These are phyloP conservation scores for Euphrasia confusa DNA, from an alignment of 257 asterid genomes.

Conservation along the genomic window DNA sequence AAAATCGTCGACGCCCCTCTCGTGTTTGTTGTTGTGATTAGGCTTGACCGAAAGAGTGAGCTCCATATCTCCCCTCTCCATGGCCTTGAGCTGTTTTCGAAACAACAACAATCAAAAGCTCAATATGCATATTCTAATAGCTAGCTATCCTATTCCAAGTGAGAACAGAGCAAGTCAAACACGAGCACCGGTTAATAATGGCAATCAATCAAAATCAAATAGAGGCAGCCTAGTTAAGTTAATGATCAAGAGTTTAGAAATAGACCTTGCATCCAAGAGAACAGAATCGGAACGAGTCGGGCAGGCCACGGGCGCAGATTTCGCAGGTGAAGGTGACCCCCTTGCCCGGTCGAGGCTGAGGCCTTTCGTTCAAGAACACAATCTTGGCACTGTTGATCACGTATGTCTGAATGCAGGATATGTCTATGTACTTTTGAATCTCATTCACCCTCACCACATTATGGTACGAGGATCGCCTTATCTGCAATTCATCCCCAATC, in stretches of 20 bases:
- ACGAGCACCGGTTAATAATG: background rate
- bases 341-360: constrained; percentile 57
- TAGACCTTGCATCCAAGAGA: constrained; percentile 62
- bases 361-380: constrained; percentile 52
- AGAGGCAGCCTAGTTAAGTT: no score
- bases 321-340: constrained; percentile 52
- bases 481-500: constrained; percentile 45
- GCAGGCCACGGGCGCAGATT: constrained; percentile 54
- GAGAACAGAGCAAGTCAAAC: background rate
- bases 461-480: constrained; percentile 57
- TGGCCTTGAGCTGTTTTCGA: constrained; percentile 44
- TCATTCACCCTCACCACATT: constrained; percentile 60
- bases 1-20: constrained; percentile 22
- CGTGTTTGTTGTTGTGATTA: constrained; percentile 18
- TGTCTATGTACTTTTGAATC: constrained; percentile 49
- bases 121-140: background rate
- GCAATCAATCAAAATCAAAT: background rate
- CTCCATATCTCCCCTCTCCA: constrained; percentile 44
- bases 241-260: no score
- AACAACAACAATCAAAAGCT: background rate
- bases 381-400: constrained; percentile 59
- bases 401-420: constrained; percentile 54
- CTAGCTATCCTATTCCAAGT: background rate
- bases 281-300: constrained; percentile 51
- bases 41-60: constrained; percentile 37